These are phyloP conservation scores for Salisapilia sapeloensis DNA, from an alignment of 352 stramenopile genomes.

Conservation along the genomic window DNA sequence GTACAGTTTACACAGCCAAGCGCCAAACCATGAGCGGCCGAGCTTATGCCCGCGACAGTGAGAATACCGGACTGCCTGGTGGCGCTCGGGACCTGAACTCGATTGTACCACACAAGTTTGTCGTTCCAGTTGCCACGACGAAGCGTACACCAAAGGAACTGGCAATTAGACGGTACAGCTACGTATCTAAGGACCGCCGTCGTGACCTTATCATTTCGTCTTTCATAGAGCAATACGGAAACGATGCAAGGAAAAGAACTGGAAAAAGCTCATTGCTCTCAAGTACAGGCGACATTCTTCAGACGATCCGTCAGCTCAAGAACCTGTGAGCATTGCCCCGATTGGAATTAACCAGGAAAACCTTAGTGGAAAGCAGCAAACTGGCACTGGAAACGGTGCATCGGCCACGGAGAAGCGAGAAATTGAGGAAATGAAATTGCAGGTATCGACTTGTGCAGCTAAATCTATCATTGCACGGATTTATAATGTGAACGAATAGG, in stretches of 20 bases:
- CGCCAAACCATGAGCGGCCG: constrained; percentile 34
- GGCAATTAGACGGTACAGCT: constrained; percentile 24
- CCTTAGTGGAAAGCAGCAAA: too few relatives aligned
- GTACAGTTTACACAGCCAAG: constrained; percentile 1
- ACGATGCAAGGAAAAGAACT: constrained; percentile 66
- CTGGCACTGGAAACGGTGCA: too few relatives aligned
- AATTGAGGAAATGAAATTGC: background rate
- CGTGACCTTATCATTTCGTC: background rate
- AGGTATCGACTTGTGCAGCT: background rate
- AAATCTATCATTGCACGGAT: background rate
- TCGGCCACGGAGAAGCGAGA: background rate
- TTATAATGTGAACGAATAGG: constrained; percentile 10
- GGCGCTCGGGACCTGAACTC: constrained; percentile 38
- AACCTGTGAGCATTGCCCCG: too few relatives aligned
- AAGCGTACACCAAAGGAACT: constrained; percentile 14
- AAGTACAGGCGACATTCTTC: constrained; percentile 10
- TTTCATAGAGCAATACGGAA: constrained; percentile 29
- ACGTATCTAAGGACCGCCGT: constrained; percentile 1
- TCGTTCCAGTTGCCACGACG: constrained; percentile 9
- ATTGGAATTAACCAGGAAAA: too few relatives aligned
- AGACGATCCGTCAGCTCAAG: constrained; percentile 1
- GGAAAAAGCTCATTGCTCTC: constrained; percentile 52
- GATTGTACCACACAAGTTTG: constrained; percentile 38
- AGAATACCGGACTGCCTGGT: constrained; percentile 17
- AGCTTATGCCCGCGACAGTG: constrained; percentile 42